Percentiles rank a stretch among this genome's conserved stretches.
Conservation (phyloP, 2,329 filamentous ascomycete genomes). For the Calonectria hawksworthii region DNA sequence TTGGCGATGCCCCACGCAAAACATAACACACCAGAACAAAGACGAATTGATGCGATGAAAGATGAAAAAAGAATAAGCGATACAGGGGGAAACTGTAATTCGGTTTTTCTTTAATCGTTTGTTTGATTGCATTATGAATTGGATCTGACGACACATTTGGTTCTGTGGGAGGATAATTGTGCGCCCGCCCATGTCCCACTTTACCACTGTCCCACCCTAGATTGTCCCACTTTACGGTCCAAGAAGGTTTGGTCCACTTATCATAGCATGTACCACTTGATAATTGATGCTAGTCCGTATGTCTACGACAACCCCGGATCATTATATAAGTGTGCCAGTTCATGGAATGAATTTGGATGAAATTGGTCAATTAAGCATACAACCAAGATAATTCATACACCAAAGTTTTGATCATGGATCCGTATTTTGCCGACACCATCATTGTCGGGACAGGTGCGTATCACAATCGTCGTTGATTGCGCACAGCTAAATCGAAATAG, state of each 20-base stretch:
- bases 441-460: constrained; percentile 5
- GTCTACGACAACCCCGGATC: not conserved
- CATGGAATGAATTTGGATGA: not conserved
- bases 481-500: not conserved
- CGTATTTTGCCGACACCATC: not conserved
- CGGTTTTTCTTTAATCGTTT: not conserved
- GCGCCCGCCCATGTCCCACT: not conserved
- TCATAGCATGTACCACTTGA: not conserved
- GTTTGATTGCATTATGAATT: not conserved
- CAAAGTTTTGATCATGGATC: not conserved
- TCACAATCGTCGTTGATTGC: too few species aligned
- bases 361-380: not conserved
- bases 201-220: not conserved
- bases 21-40: not conserved
- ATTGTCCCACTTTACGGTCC: not conserved
- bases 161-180: not conserved
- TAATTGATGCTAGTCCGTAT: not conserved
- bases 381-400: not conserved
- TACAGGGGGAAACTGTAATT: too few species aligned
- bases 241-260: not conserved
- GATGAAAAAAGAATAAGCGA: too few species aligned
- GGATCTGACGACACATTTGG: not conserved
- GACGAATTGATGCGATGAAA: not conserved
- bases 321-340: not conserved
- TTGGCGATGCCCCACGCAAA: not conserved